Evolutionary conservation across 2,329 filamentous ascomycete genomes (phyloP).

Genomic region (Aspergillus terreus): DNA sequence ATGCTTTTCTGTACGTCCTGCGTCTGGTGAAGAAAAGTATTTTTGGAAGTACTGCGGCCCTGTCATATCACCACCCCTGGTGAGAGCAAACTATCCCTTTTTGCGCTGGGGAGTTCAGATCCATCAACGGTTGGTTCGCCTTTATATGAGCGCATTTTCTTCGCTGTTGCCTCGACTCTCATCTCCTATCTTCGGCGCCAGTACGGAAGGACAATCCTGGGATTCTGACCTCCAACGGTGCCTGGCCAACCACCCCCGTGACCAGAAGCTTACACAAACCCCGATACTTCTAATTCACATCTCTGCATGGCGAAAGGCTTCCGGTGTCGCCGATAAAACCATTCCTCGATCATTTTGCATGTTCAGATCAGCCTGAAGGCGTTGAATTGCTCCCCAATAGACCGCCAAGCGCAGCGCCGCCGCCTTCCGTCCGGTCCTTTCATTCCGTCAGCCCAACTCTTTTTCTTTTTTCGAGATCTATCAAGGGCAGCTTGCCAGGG

Average conservation of each 20-base stretch:
- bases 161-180: not conserved
- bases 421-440: conserved; percentile 1
- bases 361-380: not conserved
- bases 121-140: not conserved
- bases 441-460: conserved; percentile 2
- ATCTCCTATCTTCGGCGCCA: too few species aligned
- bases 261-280: not conserved
- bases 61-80: conserved; percentile 9
- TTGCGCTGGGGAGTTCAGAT: conserved; percentile 4
- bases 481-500: conserved; percentile 58
- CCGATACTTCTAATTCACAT: not conserved
- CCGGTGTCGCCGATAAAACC: not conserved
- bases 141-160: not conserved
- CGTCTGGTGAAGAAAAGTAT: conserved; percentile 12
- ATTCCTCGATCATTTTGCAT: not conserved
- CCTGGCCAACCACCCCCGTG: not conserved
- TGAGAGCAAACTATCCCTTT: conserved; percentile 13
- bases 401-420: not conserved
- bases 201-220: not conserved
- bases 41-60: conserved; percentile 11
- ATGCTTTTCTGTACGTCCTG: conserved; percentile 11
- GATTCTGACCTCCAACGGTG: not conserved
- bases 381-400: not conserved
- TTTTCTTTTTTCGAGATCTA: conserved; percentile 4
- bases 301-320: not conserved